Conservation (phyloP, 2,329 filamentous ascomycete genomes). For the Phaeophleospora eucalypticola region DNA sequence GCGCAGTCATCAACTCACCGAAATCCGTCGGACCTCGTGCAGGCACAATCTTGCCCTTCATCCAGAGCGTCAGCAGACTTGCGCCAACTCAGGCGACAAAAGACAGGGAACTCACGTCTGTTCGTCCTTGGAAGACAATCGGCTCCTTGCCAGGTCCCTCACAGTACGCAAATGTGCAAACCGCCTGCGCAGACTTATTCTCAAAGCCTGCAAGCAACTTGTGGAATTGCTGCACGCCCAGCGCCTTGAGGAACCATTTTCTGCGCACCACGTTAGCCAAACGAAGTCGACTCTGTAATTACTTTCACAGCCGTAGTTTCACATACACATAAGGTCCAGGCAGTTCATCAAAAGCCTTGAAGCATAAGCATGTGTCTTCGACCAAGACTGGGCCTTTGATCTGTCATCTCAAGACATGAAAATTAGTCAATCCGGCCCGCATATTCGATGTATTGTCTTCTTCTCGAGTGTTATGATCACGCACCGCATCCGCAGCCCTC, state of each 20-base stretch:
- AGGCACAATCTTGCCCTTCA: constrained; percentile 73
- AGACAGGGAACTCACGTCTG: constrained; percentile 56
- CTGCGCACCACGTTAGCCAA: constrained; percentile 43
- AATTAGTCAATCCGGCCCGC: too few relatives aligned
- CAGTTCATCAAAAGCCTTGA: constrained; percentile 82
- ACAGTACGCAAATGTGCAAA: constrained; percentile 94
- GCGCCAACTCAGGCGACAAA: neutral
- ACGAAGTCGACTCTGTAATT: neutral
- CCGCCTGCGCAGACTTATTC: constrained; percentile 86
- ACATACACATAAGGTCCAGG: constrained; percentile 93
- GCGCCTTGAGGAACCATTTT: constrained; percentile 85
- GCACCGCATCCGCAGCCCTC: constrained; percentile 71
- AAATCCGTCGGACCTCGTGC: constrained; percentile 76
- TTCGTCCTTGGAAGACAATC: constrained; percentile 86
- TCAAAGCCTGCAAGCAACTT: constrained; percentile 83
- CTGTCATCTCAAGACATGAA: constrained; percentile 43
- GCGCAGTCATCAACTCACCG: constrained; percentile 53
- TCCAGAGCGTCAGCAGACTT: constrained; percentile 10
- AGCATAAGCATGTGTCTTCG: constrained; percentile 93
- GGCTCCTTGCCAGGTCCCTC: constrained; percentile 78
- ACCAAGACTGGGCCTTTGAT: constrained; percentile 83
- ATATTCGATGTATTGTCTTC: neutral
- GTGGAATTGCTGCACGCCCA: constrained; percentile 83
- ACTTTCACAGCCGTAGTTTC: neutral
- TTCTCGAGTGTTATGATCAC: constrained; percentile 18